Conservation (phyloP, 192 early-diverging fungal species). For the Linnemannia exigua region DNA sequence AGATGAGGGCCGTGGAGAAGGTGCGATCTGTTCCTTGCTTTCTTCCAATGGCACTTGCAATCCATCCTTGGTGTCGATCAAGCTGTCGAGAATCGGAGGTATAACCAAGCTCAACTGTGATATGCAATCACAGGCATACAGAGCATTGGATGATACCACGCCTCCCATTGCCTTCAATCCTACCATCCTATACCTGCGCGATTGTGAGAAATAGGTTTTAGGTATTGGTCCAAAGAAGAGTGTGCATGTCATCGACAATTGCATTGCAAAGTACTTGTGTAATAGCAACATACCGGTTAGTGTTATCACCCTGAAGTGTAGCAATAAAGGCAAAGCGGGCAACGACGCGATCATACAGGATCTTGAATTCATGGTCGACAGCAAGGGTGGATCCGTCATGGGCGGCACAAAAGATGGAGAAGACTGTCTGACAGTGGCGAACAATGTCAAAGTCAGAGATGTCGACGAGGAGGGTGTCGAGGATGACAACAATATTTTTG, state of each 20-base stretch:
- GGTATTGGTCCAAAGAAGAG: not conserved
- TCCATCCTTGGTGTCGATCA: slow-evolving; percentile 46
- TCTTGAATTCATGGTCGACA: slow-evolving; percentile 74
- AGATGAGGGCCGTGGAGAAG: slow-evolving; percentile 12
- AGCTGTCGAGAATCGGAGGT: slow-evolving; percentile 60
- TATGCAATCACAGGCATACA: slow-evolving; percentile 70
- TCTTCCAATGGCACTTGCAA: slow-evolving; percentile 17
- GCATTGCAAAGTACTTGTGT: not conserved
- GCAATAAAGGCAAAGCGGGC: slow-evolving; percentile 65
- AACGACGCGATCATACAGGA: slow-evolving; percentile 70
- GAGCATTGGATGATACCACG: slow-evolving; percentile 68
- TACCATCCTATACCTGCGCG: slow-evolving; percentile 56
- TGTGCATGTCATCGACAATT: not conserved
- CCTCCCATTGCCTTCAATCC: slow-evolving; percentile 75
- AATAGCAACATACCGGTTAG: slow-evolving; percentile 18
- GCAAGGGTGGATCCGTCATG: slow-evolving; percentile 80
- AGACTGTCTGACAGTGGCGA: slow-evolving; percentile 41
- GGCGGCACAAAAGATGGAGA: slow-evolving; percentile 78
- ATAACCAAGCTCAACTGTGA: slow-evolving; percentile 71
- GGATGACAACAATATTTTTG: slow-evolving; percentile 78
- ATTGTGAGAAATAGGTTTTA: not conserved
- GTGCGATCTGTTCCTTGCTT: not conserved
- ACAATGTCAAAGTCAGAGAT: slow-evolving; percentile 49
- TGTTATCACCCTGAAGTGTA: slow-evolving; percentile 35
- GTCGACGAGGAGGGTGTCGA: slow-evolving; percentile 59